These are phyloP conservation scores for Lachnellula cervina DNA, from an alignment of 2,329 filamentous ascomycete genomes.

Conservation along the genomic window DNA sequence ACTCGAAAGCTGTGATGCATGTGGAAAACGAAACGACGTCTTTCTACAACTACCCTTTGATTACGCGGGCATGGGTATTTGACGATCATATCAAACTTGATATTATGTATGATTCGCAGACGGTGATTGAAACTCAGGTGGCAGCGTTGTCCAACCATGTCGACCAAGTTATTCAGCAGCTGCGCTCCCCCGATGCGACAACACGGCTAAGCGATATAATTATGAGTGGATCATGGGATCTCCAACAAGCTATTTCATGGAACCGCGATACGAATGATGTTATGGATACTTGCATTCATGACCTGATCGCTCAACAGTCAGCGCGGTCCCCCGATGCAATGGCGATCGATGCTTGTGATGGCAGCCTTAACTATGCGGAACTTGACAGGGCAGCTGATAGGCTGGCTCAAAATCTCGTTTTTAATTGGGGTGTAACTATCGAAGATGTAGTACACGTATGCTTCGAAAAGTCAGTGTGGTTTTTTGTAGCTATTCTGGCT, in stretches of 20 bases:
- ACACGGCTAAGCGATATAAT: too few relatives aligned
- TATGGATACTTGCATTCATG: neutral
- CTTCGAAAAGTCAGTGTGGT: conserved; percentile 36
- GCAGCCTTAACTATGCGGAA: conserved; percentile 10
- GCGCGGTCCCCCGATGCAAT: neutral
- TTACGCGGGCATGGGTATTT: too few relatives aligned
- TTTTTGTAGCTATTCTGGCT: conserved; percentile 41
- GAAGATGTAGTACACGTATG: conserved; percentile 17
- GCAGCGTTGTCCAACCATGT: too few relatives aligned
- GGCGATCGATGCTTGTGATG: neutral
- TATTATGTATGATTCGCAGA: too few relatives aligned
- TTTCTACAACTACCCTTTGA: neutral
- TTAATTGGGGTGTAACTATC: conserved; percentile 29
- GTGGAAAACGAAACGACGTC: neutral
- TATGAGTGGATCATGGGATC: too few relatives aligned
- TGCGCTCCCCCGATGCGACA: too few relatives aligned
- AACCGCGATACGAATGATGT: too few relatives aligned
- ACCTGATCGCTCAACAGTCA: neutral
- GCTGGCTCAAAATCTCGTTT: neutral
- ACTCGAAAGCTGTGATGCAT: too few relatives aligned
- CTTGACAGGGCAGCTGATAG: conserved; percentile 9
- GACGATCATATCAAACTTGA: too few relatives aligned
- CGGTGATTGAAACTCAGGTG: too few relatives aligned
- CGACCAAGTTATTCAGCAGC: too few relatives aligned
- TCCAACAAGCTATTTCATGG: too few relatives aligned